phyloP scores from a whole-genome alignment of 805 yeast genomes.

The Candida nitratophila region DNA sequence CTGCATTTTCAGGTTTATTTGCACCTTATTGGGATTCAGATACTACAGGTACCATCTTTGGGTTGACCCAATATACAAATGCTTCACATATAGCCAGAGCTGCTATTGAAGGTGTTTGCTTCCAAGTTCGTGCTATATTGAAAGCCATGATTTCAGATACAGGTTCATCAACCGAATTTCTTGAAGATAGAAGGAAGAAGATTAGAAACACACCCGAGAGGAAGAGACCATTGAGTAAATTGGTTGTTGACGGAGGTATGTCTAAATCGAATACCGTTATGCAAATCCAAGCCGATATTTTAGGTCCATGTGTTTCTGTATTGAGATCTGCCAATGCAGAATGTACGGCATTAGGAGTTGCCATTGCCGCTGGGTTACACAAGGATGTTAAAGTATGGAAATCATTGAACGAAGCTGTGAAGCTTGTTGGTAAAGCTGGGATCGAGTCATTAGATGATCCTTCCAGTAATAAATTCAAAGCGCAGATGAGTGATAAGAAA shows the following conservation, averaged over 20 bases:
- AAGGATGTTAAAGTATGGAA: constrained; percentile 64
- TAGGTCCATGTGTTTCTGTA: constrained; percentile 82
- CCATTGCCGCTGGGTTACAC: constrained; percentile 85
- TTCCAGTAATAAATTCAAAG: constrained; percentile 16
- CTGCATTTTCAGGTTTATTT: constrained; percentile 89
- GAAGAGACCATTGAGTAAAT: constrained; percentile 17
- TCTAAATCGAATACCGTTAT: constrained; percentile 83
- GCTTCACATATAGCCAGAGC: constrained; percentile 91
- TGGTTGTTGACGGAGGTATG: constrained; percentile 95
- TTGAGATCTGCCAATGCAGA: constrained; percentile 77
- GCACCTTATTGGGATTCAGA: constrained; percentile 96
- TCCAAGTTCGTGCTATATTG: constrained; percentile 85
- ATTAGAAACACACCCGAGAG: background rate
- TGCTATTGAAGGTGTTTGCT: constrained; percentile 91
- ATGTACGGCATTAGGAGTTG: constrained; percentile 94
- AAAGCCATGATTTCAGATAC: constrained; percentile 87
- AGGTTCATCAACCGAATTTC: constrained; percentile 51
- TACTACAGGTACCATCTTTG: constrained; percentile 88
- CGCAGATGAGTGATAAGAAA: constrained; percentile 43
- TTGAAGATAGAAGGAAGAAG: constrained; percentile 28
- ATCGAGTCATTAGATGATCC: constrained; percentile 3
- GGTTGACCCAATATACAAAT: constrained; percentile 89
- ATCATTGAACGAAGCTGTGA: constrained; percentile 60
- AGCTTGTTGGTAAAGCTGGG: constrained; percentile 27
- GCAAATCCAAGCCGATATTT: constrained; percentile 89